Evolutionary conservation across 139 green algal genomes (phyloP).

Genomic region (Zygnema cylindricum): DNA sequence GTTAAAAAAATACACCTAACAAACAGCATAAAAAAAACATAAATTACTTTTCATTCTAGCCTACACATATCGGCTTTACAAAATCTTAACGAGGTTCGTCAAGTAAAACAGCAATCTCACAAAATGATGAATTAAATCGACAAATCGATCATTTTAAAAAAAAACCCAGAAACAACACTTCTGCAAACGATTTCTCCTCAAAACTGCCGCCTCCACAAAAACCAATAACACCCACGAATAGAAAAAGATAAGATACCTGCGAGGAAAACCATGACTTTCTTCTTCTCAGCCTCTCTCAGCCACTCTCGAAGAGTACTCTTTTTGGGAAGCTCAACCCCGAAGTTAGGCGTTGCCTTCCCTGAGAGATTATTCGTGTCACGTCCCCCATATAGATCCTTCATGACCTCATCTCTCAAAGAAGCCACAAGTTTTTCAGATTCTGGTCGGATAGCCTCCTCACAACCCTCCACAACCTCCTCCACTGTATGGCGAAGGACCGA

Average conservation of each 20-base stretch:
- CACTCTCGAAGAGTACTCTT: conserved; percentile 52
- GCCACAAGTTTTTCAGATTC: neutral
- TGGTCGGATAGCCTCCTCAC: conserved; percentile 16
- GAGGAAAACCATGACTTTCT: conserved; percentile 66
- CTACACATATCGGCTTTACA: too few species aligned
- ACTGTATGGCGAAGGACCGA: conserved; percentile 66
- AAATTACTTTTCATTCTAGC: too few species aligned
- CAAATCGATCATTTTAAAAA: too few species aligned
- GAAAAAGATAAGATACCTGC: conserved; percentile 25
- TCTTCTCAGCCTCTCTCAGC: conserved; percentile 46
- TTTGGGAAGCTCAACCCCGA: conserved; percentile 5
- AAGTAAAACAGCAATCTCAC: too few species aligned
- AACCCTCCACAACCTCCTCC: conserved; percentile 70
- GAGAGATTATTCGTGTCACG: neutral
- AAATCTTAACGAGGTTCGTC: too few species aligned
- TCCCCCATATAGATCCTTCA: neutral
- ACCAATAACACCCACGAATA: too few species aligned
- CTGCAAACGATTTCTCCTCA: too few species aligned
- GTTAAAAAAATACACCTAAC: too few species aligned
- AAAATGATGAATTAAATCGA: too few species aligned
- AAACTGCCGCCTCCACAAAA: too few species aligned
- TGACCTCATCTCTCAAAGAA: neutral
- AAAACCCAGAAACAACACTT: too few species aligned
- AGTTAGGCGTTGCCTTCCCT: neutral
- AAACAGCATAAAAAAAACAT: too few species aligned